Evolutionary conservation across 176 grass and related monocot species (phyloP), one percentile per base, ranked within the genome.

Genomic region (Pharus latifolius): DNA sequence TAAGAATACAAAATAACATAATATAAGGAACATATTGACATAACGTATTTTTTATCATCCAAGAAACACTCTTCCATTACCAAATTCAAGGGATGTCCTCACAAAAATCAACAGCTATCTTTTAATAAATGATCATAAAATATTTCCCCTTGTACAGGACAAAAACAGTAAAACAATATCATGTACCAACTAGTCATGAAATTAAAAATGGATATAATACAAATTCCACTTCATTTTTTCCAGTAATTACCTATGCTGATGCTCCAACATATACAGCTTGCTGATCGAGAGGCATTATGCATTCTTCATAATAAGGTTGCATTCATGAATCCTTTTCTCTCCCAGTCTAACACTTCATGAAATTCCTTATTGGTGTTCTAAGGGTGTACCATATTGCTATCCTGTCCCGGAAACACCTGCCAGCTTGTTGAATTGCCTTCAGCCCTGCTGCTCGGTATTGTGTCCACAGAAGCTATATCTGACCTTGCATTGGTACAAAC

Each of bases 281-380:
- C 64, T 35, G 27, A 38, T 15, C 15, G 42, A 59, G 37, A 69
- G 49, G 22, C 64, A 28, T 29, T 11, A 76, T 37, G 51, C 67
- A 78, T 77, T 85, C 78, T 86, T 81, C 77, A 95, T 47, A 74
- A 64, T 17, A 67, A 45, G 26, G 60, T 75, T 63, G 77, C 61
- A 61, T 55, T 75, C 52, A 91, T 65, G 41, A 87, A 29, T 13
- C 4, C 44, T 13, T 32, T 66, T 64, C 66, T 67, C 35, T 82
- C 73, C 42, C 56, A 62, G 26, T 73, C 67, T 87, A 76, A 50
- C 34, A 63, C 66, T 73, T 81, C 81, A 65, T 75, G 76, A 68
- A 89, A 81, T 77, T 78, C 79, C 71, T 82, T 65, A 25, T 48
- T 82, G 45, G 77, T 92, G 72, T 80, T 76, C 49, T 87, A 73